Base-by-base conservation (phyloP, 768 basidiomycete genomes). In the Rhizopogon salebrosus region DNA sequence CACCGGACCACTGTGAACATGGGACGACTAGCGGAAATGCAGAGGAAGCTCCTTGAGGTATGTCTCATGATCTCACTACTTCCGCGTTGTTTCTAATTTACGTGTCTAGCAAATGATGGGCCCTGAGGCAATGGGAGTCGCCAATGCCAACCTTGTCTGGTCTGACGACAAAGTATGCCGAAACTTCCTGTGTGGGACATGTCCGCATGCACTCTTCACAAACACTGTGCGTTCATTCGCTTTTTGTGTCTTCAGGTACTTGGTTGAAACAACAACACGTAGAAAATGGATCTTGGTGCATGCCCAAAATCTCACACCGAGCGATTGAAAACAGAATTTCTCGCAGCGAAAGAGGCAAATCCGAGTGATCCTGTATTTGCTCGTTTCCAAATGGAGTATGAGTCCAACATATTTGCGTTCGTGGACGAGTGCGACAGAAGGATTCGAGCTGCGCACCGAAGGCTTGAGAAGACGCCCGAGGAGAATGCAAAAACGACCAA, bases 401-500 rank as follows among this genome's bases (percentile, higher is more conserved):
- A 98, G 72, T 79, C 88, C 41, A 94, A 94, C 70, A 93, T 99
- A 45, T 93, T 95, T 64, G 80, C 86, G 3, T 98, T 98, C 67
- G 93, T 99, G 56, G 97, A 98, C 63, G 97, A 99, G 69, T 98
- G 95, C 73, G 97, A 99, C 79, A 76, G 97, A 63, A 80, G 95
- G 64, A 98, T 99, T 72, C 78, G 92, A 36, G 84, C 90, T 36
- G 92, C 94, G 40, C 97, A 99, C 69, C 80, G 93, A 61, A 80
- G 97, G 65, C 72, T 99, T 65, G 97, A 99, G 77, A 99, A 99
- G 79, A 99, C 97, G 5, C 97, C 97, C 31, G 97, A 98, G 74
- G 97, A 99, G 77, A 99, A 99, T 68, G 93, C 94, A 48, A 97
- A 98, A 74, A 98, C 95, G 29, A 98, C 97, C 4, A 94, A 95